Evolutionary conservation across 2,329 filamentous ascomycete genomes (phyloP), one percentile per base, ranked within the genome.

Genomic region (Sclerotinia trifoliorum): DNA sequence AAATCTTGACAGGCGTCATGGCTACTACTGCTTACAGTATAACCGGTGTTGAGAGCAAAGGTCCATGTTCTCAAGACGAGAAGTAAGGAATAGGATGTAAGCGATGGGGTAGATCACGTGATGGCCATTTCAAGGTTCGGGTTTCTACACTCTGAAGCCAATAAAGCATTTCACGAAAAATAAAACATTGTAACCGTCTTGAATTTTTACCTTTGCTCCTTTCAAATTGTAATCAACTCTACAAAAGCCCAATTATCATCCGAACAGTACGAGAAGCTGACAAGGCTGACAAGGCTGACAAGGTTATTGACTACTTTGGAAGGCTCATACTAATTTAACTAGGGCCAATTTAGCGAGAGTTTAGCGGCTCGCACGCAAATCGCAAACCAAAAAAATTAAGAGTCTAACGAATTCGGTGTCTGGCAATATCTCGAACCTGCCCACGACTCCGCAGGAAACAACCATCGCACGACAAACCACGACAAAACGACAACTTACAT

Each of bases 401-500:
- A 35, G 62, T 35, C 52, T 63, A 52, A 48, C 62, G 69, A 71
- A 69, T 68, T 54, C 29, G 52, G 51, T 67, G 51, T 32, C 69
- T 66, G 67, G 70, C 69, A 69, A 73, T 69, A 71, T 69, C 55
- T 67, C 65, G 39, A 64, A 60, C 65, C 70, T 71, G 68, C 70
- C 72, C 71, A 60, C 58, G 52, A 55, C 63, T 69, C 71, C 72
- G 46, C 67, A 71, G 72, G 71, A 71, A 71, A 69, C 51, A 61
- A 62, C 67, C 69, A 65, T 72, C 70, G 71, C 49, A 55, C 72
- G 70, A 73, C 74, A 74, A 74, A 68, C 69, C 52, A 73, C 55
- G 55, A 35, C 55, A 57, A 57, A 39, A 21, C 32, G 21, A 72
- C 65, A 72, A 67, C 71, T 69, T 71, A 74, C 72, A 72, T 54